Percentiles rank a stretch among this genome's conserved stretches.
phyloP scores from a whole-genome alignment of 108 stramenopile species.

The Cyclotella distinguenda region DNA sequence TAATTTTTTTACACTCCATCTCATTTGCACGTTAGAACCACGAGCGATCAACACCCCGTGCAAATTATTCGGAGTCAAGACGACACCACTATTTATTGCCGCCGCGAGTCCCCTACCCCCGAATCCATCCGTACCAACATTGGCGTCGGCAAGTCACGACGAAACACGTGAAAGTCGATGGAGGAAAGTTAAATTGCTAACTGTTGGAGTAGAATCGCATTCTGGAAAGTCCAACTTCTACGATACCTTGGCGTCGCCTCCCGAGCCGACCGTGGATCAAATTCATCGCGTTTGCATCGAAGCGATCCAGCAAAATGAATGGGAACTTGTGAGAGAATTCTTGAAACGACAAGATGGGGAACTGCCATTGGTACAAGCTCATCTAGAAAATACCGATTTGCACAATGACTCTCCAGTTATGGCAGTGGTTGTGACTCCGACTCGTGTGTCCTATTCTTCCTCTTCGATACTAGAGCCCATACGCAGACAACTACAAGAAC shows the following conservation, averaged over 20 bases:
- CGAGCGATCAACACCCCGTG: conserved; percentile 18
- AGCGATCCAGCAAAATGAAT: conserved; percentile 27
- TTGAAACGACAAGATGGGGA: background rate
- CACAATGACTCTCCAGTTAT: conserved; percentile 1
- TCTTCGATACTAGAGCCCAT: background rate
- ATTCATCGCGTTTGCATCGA: conserved; percentile 19
- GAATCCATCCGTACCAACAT: background rate
- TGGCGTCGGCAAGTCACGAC: background rate
- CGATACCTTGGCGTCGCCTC: background rate
- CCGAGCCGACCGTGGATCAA: conserved; percentile 19
- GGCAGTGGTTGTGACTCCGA: background rate
- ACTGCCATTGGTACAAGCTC: background rate
- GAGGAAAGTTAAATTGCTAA: conserved; percentile 27
- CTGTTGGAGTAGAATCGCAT: background rate
- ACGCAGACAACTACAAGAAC: background rate
- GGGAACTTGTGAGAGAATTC: conserved; percentile 5
- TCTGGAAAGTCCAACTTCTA: background rate
- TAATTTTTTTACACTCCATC: background rate
- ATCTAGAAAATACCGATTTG: background rate
- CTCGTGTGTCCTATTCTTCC: background rate
- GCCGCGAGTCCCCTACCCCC: conserved; percentile 35
- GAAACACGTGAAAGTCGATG: conserved; percentile 16
- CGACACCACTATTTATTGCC: conserved; percentile 22
- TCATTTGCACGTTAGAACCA: conserved; percentile 16
- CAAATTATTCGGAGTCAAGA: conserved; percentile 11